These are phyloP conservation scores for Goffeauzyma gilvescens DNA, from an alignment of 768 basidiomycete genomes.

Conservation along the genomic window DNA sequence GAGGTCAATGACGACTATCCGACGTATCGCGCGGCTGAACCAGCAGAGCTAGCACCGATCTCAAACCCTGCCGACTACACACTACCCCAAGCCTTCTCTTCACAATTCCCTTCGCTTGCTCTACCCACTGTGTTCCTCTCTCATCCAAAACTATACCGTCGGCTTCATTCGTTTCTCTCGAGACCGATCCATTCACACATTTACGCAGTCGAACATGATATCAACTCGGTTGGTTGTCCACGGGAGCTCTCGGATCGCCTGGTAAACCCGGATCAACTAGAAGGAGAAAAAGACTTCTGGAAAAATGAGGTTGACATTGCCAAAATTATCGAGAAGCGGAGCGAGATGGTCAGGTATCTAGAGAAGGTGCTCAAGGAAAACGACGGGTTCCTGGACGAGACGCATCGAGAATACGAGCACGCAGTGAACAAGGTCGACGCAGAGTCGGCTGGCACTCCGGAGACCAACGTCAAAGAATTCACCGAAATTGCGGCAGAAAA, in stretches of 20 bases:
- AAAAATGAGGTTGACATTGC: slow-evolving; percentile 12
- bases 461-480: background rate
- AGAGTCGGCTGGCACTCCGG: too few species aligned
- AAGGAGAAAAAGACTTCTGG: slow-evolving; percentile 30
- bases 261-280: slow-evolving; percentile 33
- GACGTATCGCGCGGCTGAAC: too few species aligned
- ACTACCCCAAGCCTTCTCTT: too few species aligned
- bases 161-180: slow-evolving; percentile 23
- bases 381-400: slow-evolving; percentile 15
- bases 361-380: slow-evolving; percentile 19
- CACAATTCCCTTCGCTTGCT: background rate
- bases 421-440: background rate
- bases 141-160: slow-evolving; percentile 1
- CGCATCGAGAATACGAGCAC: background rate
- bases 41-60: too few species aligned
- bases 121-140: background rate
- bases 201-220: slow-evolving; percentile 6
- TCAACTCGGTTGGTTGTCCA: slow-evolving; percentile 27
- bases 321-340: slow-evolving; percentile 22
- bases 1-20: too few species aligned
- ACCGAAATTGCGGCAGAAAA: background rate
- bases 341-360: slow-evolving; percentile 24
- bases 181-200: slow-evolving; percentile 21
- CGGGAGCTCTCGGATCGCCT: slow-evolving; percentile 21
- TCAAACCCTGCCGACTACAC: too few species aligned